Percentiles rank a stretch among this genome's conserved stretches.
These are phyloP conservation scores for Fraxinus excelsior DNA, from an alignment of 257 asterid genomes.

Conservation along the genomic window DNA sequence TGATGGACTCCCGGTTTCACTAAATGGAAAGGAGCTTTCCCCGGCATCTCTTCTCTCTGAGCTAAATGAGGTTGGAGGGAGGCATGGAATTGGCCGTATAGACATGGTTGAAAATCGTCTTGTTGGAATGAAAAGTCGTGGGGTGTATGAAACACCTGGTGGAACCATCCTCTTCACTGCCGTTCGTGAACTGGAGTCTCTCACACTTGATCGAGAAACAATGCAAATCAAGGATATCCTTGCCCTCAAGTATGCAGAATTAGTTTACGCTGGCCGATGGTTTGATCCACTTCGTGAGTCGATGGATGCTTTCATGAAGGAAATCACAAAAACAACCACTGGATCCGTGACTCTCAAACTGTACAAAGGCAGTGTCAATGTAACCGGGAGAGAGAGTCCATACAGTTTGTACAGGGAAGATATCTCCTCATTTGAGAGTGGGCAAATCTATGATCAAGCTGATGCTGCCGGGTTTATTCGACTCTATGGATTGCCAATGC, in stretches of 20 bases:
- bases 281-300: slow-evolving; percentile 91
- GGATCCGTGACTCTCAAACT: slow-evolving; percentile 87
- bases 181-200: slow-evolving; percentile 86
- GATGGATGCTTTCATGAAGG: slow-evolving; percentile 92
- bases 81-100: slow-evolving; percentile 83
- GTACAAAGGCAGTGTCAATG: slow-evolving; percentile 74
- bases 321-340: slow-evolving; percentile 71
- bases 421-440: slow-evolving; percentile 92
- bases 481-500: slow-evolving; percentile 83
- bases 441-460: slow-evolving; percentile 80
- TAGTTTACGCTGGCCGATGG: slow-evolving; percentile 92
- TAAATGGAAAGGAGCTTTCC: slow-evolving; percentile 71
- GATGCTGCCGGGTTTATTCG: slow-evolving; percentile 95
- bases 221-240: slow-evolving; percentile 77
- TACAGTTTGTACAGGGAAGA: slow-evolving; percentile 79
- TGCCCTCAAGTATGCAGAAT: slow-evolving; percentile 88
- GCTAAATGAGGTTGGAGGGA: slow-evolving; percentile 80
- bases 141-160: slow-evolving; percentile 95
- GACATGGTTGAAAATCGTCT: slow-evolving; percentile 95
- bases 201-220: slow-evolving; percentile 89
- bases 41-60: slow-evolving; percentile 81
- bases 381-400: slow-evolving; percentile 71
- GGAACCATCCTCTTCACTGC: slow-evolving; percentile 87
- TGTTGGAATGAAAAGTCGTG: slow-evolving; percentile 97
- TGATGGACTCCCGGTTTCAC: slow-evolving; percentile 73